Evolutionary conservation across 176 grass and related monocot genomes (phyloP), one percentile per base, ranked within the genome.

Genomic region (Leersia perrieri): DNA sequence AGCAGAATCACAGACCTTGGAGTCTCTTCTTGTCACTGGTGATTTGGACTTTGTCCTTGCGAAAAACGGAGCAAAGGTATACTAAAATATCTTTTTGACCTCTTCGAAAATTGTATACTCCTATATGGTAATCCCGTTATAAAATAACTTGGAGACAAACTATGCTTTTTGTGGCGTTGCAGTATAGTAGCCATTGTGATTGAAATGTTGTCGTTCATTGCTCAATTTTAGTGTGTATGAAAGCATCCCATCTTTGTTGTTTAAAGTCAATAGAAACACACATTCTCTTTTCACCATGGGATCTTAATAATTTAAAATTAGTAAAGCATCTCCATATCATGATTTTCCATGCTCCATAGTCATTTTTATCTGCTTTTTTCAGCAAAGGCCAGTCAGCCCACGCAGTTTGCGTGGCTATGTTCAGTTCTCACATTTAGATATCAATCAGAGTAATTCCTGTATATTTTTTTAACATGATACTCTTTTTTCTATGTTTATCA

Each of bases 11-110:
- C 95, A 93, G 67, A 91, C 95, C 0, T 75, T 98, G 27, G 63
- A 95, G 84, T 95, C 95, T 20, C 88, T 98, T 87, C 82, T 98
- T 68, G 84, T 89, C 49, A 79, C 67, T 67, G 73, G 86, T 26
- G 82, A 98, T 51, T 63, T 63, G 34, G 68, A 98, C 69, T 98
- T 87, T 84, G 84, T 98, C 70, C 80, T 98, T 31, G 75, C 86
- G 28, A 95, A 88, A 61, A 67, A 64, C 62, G 81, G 68, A 39
- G 27, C 40, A 81, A 88, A 84, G 95, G 95, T 98, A 91, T 74
- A 64, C 80, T 60, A 13, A 23, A 53, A 5, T 55, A 5, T 32
- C 35, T n/a, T 33, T 51, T 78, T 53, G 66, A 13, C 20, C 53
- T 29, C 80, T 36, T 16, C 5, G 36, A 29, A 68, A 44, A 32